Evolutionary conservation across 2,329 filamentous ascomycete species (phyloP).

Genomic region (Cercospora sp.): DNA sequence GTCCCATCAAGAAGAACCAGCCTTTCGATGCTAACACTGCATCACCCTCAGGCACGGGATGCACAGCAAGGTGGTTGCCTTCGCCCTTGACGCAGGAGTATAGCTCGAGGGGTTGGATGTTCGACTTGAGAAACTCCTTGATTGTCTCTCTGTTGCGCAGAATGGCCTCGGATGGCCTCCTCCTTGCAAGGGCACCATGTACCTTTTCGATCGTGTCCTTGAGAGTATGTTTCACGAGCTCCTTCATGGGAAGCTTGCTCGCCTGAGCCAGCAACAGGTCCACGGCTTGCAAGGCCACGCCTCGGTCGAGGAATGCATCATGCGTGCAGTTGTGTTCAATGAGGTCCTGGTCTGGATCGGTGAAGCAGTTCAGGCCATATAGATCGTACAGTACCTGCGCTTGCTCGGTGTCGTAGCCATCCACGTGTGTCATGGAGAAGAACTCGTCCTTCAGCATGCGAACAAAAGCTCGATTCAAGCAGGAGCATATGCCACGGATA

Average conservation of each 20-base stretch:
- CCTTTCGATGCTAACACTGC: conserved; percentile 71
- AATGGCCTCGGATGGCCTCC: conserved; percentile 76
- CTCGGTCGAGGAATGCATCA: conserved; percentile 72
- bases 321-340: conserved; percentile 75
- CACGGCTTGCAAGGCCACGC: conserved; percentile 76
- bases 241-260: conserved; percentile 82
- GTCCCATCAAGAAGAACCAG: conserved; percentile 90
- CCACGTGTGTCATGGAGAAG: conserved; percentile 69
- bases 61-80: conserved; percentile 68
- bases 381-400: conserved; percentile 82
- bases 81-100: conserved; percentile 79
- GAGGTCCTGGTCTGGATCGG: conserved; percentile 40
- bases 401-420: conserved; percentile 83
- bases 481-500: conserved; percentile 79
- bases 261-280: conserved; percentile 81
- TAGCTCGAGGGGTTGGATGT: conserved; percentile 77
- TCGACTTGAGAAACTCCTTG: conserved; percentile 75
- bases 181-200: conserved; percentile 76
- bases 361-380: conserved; percentile 68
- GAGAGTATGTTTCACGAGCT: conserved; percentile 86
- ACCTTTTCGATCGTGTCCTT: conserved; percentile 90
- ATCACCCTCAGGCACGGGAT: conserved; percentile 63
- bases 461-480: conserved; percentile 81
- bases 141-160: conserved; percentile 85
- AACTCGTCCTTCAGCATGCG: conserved; percentile 87